Conservation (phyloP, 1,139 yeast genomes). For the Yamadazyma pseudoaaseri region DNA sequence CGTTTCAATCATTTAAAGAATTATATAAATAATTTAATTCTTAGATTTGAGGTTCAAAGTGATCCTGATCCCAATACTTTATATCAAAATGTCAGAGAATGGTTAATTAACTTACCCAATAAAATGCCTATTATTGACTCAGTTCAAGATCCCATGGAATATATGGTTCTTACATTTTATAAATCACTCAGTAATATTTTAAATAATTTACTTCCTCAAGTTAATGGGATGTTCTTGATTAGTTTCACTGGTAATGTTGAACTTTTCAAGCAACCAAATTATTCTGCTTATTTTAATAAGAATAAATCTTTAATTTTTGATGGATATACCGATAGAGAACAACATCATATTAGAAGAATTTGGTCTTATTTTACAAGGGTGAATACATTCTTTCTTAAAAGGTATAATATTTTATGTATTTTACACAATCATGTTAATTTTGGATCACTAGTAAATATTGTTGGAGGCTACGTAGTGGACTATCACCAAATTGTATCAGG, state of each 20-base stretch:
- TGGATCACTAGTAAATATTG: slow-evolving; percentile 5
- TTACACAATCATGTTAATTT: slow-evolving; percentile 20
- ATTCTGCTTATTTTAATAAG: slow-evolving; percentile 1
- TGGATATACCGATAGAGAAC: not conserved
- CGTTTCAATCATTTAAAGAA: slow-evolving; percentile 9
- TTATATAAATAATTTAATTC: slow-evolving; percentile 5
- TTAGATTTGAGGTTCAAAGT: slow-evolving; percentile 3
- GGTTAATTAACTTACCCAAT: slow-evolving; percentile 27
- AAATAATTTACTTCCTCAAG: slow-evolving; percentile 26
- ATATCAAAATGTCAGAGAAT: slow-evolving; percentile 23
- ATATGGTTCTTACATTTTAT: slow-evolving; percentile 19
- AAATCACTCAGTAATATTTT: slow-evolving; percentile 19
- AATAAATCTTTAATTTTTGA: not conserved
- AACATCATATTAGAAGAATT: slow-evolving; percentile 7
- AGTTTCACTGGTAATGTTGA: slow-evolving; percentile 24
- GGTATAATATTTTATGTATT: slow-evolving; percentile 20
- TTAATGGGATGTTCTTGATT: slow-evolving; percentile 22
- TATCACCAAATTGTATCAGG: not conserved
- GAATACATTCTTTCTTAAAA: slow-evolving; percentile 21
- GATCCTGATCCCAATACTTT: slow-evolving; percentile 12
- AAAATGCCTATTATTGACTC: slow-evolving; percentile 15
- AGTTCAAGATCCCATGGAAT: slow-evolving; percentile 18
- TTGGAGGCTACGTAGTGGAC: not conserved
- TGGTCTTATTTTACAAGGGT: slow-evolving; percentile 21
- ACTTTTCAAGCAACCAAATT: slow-evolving; percentile 15